A percentile compares a stretch with the other conserved stretches of the same genome.
These are phyloP conservation scores for Musa balbisiana DNA, from an alignment of 202 grass and related monocot species.

Conservation along the genomic window DNA sequence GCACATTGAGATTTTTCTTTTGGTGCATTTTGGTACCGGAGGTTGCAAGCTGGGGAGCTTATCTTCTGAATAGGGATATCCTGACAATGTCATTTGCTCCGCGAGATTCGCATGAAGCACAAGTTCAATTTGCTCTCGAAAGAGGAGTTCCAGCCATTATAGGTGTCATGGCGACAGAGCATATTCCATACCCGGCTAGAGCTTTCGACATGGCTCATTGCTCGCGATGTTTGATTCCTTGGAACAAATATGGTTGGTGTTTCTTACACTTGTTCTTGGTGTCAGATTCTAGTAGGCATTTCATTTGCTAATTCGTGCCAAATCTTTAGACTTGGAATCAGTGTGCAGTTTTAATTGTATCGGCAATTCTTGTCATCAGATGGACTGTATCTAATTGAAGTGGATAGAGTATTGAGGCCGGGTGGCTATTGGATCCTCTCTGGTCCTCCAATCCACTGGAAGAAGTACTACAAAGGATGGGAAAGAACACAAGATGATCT, in stretches of 20 bases:
- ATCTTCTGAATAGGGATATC: slow-evolving; percentile 71
- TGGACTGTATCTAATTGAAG: slow-evolving; percentile 65
- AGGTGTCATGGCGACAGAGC: slow-evolving; percentile 55
- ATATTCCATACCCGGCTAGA: slow-evolving; percentile 73
- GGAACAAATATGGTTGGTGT: slow-evolving; percentile 56
- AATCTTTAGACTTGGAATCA: slow-evolving; percentile 1
- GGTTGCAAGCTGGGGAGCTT: slow-evolving; percentile 93
- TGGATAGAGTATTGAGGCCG: slow-evolving; percentile 80
- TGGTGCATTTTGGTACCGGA: slow-evolving; percentile 13
- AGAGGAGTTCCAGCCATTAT: slow-evolving; percentile 80
- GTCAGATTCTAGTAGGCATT: no score
- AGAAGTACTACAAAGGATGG: slow-evolving; percentile 67
- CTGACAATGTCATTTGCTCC: slow-evolving; percentile 89
- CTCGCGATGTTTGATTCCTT: slow-evolving; percentile 88
- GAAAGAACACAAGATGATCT: slow-evolving; percentile 78
- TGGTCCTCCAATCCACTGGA: slow-evolving; percentile 27
- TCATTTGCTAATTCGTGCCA: no score
- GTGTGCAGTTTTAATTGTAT: no score
- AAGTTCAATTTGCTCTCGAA: slow-evolving; percentile 82
- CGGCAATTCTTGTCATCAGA: slow-evolving; percentile 24
- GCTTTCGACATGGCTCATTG: slow-evolving; percentile 89
- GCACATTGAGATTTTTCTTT: slow-evolving; percentile 3
- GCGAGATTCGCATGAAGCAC: slow-evolving; percentile 77
- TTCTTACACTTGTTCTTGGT: background rate
- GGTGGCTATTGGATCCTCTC: background rate